phyloP scores from a whole-genome alignment of 129 eudicot genomes.

The Arctium lappa region DNA sequence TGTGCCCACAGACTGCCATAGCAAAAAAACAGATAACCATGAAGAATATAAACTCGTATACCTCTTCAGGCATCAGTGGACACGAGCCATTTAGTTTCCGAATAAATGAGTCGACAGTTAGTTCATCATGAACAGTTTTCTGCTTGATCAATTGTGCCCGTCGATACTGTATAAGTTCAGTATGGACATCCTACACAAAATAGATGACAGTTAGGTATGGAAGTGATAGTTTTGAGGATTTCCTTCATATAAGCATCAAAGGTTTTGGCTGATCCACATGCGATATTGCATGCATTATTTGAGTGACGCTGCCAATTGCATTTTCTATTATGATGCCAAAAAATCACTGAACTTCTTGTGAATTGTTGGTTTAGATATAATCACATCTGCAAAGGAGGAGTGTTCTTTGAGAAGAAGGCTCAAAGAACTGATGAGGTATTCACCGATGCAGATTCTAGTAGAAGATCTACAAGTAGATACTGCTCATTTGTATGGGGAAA shows the following conservation, averaged over 20 bases:
- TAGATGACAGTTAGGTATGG: constrained; percentile 4
- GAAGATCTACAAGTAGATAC: background rate
- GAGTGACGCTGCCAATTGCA: background rate
- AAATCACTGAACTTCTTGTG: background rate
- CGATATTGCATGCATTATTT: background rate
- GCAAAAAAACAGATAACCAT: background rate
- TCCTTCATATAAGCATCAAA: background rate
- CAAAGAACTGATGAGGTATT: no score
- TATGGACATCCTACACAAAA: constrained; percentile 70
- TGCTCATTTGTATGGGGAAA: no score
- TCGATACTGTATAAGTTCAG: constrained; percentile 80
- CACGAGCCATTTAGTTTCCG: constrained; percentile 77
- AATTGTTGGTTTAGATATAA: no score
- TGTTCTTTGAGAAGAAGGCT: no score
- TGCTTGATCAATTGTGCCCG: constrained; percentile 86
- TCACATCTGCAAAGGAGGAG: no score
- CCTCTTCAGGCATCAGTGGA: constrained; percentile 61
- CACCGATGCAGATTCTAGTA: background rate
- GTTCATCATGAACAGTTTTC: constrained; percentile 56
- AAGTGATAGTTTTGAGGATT: background rate
- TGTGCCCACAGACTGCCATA: background rate
- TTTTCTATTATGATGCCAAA: background rate
- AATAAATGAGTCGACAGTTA: constrained; percentile 62
- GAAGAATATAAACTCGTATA: constrained; percentile 20
- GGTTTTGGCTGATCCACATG: background rate